Percentiles rank a stretch among this genome's conserved stretches.
Conservation (phyloP, 768 basidiomycete species). For the Boletus subparvulus region DNA sequence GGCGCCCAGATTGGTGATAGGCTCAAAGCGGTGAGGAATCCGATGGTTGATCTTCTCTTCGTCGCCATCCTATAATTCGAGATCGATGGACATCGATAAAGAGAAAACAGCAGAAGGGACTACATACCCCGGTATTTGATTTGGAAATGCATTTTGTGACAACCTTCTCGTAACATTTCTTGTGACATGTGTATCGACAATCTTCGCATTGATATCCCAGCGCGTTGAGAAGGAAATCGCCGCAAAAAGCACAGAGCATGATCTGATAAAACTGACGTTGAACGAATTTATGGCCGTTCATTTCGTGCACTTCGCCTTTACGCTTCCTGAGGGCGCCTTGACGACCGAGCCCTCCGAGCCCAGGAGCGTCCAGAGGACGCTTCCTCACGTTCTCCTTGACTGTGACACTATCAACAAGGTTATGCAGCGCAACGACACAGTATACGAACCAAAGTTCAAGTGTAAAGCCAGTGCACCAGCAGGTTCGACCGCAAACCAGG, state of each 20-base stretch:
- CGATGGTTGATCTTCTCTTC: conserved; percentile 99
- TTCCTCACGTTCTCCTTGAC: conserved; percentile 98
- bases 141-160: conserved; percentile 99
- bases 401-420: conserved; percentile 33
- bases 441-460: conserved; percentile 84
- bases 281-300: conserved; percentile 99
- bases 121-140: conserved; percentile 81
- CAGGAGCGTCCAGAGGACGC: conserved; percentile 84
- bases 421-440: not conserved
- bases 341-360: conserved; percentile 80
- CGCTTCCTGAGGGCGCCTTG: conserved; percentile 98
- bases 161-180: conserved; percentile 98
- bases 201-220: conserved; percentile 99
- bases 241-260: conserved; percentile 97
- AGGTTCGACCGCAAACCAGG: conserved; percentile 97
- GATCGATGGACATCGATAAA: conserved; percentile 1
- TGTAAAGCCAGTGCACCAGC: conserved; percentile 89
- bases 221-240: conserved; percentile 95
- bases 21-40: conserved; percentile 97
- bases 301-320: conserved; percentile 97
- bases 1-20: conserved; percentile 93
- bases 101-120: conserved; percentile 28
- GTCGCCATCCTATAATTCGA: conserved; percentile 72
- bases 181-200: conserved; percentile 98
- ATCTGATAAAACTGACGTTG: conserved; percentile 98